Evolutionary conservation across 495 filamentous ascomycete genomes (phyloP), one percentile per base, ranked within the genome.

Genomic region (Penicillium flavigenum): DNA sequence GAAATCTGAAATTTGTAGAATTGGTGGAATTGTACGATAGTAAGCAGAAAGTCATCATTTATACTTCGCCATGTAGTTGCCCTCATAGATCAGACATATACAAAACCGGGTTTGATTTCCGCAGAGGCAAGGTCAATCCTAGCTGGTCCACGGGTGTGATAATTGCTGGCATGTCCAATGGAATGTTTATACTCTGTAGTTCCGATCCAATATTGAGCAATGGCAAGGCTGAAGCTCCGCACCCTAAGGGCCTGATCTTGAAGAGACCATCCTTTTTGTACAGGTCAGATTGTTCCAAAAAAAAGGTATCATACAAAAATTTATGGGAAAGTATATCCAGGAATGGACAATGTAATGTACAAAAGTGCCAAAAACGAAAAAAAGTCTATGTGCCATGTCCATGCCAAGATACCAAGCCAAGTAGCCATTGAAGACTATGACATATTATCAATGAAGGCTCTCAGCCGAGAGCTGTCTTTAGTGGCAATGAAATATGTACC

Each of bases 401-500:
- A 43, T 44, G 26, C 45, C 39, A 59, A 57, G 43, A 14, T 47
- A 16, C 47, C 27, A 41, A 31, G 9, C 31, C 17, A 20, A 9
- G 24, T 26, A 26, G 29, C 5, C 31, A 57, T 52, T 19, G 10
- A 46, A 20, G n/a, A 39, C 72, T 55, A 77, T 19, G 60, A 26
- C 52, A 66, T 63, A 43, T 61, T 69, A 26, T 81, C 76, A 42
- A 68, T 69, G 62, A 82, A 82, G 1, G 72, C 71, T 45, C 76
- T 78, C 52, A 83, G 64, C 42, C 71, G 70, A 22, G 77, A 77
- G 60, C 81, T 81, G 59, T 96, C 91, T 73, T 92, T 95, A 10
- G 82, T 92, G 45, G 92, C 89, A 60, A 98, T 88, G 63, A 86
- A 96, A 65, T 92, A 98, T 47, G 84, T 84, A 41, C 91, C 95